Evolutionary conservation across 768 basidiomycete species (phyloP).

Genomic region (Tulasnella sp.): DNA sequence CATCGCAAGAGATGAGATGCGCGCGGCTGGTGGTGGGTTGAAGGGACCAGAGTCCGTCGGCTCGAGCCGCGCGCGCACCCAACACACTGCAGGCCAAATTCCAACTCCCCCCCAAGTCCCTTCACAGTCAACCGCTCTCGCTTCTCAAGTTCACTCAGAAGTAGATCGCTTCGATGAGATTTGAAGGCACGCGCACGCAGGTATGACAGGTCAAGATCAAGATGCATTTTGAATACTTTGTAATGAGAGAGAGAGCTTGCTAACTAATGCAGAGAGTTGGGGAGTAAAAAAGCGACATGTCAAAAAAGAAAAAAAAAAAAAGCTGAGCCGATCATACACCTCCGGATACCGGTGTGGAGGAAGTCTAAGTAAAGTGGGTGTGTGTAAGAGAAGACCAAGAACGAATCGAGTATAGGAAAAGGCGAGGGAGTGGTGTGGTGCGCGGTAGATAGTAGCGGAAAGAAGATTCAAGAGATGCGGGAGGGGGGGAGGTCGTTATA

Average conservation of each 20-base stretch:
- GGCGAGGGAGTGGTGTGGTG: not conserved
- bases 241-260: not conserved
- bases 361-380: not conserved
- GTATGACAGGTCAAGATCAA: not conserved
- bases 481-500: conserved; percentile 2
- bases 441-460: not conserved
- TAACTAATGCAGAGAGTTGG: not conserved
- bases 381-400: conserved; percentile 10
- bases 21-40: not conserved
- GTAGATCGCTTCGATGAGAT: not conserved
- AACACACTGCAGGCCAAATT: conserved; percentile 7
- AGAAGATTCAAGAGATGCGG: not conserved
- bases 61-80: not conserved
- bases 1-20: not conserved
- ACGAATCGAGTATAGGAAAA: conserved; percentile 11
- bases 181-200: not conserved
- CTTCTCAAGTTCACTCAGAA: not conserved
- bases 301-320: not conserved
- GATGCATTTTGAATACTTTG: not conserved
- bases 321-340: not conserved
- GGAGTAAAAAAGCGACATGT: conserved; percentile 2
- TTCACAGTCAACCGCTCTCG: not conserved
- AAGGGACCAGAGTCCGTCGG: not conserved
- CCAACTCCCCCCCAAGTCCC: not conserved
- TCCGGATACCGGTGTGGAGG: too few relatives aligned